Evolutionary conservation across 2,329 filamentous ascomycete species (phyloP), one percentile per base, ranked within the genome.

Genomic region (Kalaharituber pfeilii): DNA sequence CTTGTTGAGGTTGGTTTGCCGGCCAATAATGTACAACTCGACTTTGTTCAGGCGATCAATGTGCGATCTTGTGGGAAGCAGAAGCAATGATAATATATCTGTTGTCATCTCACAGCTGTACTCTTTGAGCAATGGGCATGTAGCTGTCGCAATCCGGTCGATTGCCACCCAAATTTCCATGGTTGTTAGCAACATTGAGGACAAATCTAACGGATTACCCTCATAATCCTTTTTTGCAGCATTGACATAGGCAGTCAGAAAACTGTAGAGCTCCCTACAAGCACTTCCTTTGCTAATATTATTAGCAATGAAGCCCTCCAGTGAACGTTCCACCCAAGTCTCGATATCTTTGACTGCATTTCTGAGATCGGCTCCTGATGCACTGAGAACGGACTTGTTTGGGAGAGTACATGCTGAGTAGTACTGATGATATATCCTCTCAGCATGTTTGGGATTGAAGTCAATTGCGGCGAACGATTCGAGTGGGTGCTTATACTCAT

Each of bases 131-230:
- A 76, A 56, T 0, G 69, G 66, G 15, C 69, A 66, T 0, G 65
- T 53, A 1, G 53, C 13, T 1, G 69, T 65, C 0, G 73, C 72
- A 1, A 68, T 67, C 51, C 67, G 72, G 57, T 82, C 78, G 26
- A 73, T 71, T 0, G 73, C 74, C 5, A 77, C 63, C 79, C 79
- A 82, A 0, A 82, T 63, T 52, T 81, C 76, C 2, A 78, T 59
- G 0, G 75, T 60, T 0, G 72, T 76, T 0, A 82, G 68, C 2
- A 78, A 54, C 73, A 80, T 79, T 3, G 72, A 57, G 0, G 79
- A 82, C 0, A 67, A 60, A 0, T 65, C 66, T 56, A 75, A 71
- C 0, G 78, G 73, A 1, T 71, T 69, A 0, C 50, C 56, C 0
- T 52, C 2, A 45, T 78, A 79, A 0, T 29, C 9, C 0, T 1